Conservation (phyloP, 2,329 filamentous ascomycete species). For the Aspergillus neotritici region DNA sequence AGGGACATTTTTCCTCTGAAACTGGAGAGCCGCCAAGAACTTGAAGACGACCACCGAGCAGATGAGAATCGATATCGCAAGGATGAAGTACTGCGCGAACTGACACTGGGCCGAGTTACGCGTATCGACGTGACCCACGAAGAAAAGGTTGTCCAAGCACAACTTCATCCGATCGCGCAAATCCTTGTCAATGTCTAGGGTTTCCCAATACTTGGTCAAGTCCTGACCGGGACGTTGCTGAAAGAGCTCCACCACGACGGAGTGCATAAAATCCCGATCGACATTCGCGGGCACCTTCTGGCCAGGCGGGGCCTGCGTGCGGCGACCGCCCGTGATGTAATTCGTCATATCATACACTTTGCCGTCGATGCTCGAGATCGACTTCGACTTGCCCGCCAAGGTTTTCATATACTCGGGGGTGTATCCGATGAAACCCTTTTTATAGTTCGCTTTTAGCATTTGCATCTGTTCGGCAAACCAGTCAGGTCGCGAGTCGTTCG, state of each 20-base stretch:
- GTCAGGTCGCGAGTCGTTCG: slow-evolving; percentile 73
- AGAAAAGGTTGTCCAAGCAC: slow-evolving; percentile 92
- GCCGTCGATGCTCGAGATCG: slow-evolving; percentile 71
- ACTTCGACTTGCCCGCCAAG: slow-evolving; percentile 57
- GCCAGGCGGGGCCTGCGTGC: slow-evolving; percentile 53
- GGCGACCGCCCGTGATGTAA: slow-evolving; percentile 71
- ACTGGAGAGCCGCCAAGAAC: slow-evolving; percentile 93
- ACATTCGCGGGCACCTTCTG: slow-evolving; percentile 44
- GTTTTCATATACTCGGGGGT: slow-evolving; percentile 69
- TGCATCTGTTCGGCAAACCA: slow-evolving; percentile 92
- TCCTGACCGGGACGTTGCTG: slow-evolving; percentile 69
- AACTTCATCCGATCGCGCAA: slow-evolving; percentile 64
- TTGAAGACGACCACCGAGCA: slow-evolving; percentile 86
- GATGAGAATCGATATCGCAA: slow-evolving; percentile 76
- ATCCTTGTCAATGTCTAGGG: slow-evolving; percentile 54
- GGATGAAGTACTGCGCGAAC: slow-evolving; percentile 83
- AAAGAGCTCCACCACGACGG: slow-evolving; percentile 69
- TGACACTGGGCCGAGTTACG: slow-evolving; percentile 77
- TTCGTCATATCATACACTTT: slow-evolving; percentile 85
- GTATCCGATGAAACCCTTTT: slow-evolving; percentile 83
- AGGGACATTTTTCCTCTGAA: slow-evolving; percentile 81
- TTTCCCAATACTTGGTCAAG: slow-evolving; percentile 75
- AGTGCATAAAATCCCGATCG: slow-evolving; percentile 75
- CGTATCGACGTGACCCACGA: slow-evolving; percentile 85
- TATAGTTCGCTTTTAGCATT: slow-evolving; percentile 68